Evolutionary conservation across 108 stramenopile genomes (phyloP), one percentile per base, ranked within the genome.

Genomic region (Cyclotella atomus): DNA sequence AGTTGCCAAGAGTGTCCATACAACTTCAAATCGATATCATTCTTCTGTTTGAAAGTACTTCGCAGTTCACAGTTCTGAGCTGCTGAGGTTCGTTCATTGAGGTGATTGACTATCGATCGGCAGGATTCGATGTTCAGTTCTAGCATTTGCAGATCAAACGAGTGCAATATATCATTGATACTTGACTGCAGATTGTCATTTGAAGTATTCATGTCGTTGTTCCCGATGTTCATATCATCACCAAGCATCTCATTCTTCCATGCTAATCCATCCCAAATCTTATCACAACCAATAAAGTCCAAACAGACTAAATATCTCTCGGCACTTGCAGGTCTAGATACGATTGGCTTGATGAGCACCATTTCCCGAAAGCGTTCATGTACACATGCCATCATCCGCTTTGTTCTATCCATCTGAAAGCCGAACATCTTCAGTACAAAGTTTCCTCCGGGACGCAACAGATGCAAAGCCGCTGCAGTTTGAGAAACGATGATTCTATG

Each of bases 351-450:
- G 45, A 85, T 33, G 20, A 87, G 65, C 17, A 73, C 56, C 41
- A 93, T 64, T 12, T 67, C 64, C 10, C 85, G 79, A 80, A 93
- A 95, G 5, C 27, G 24, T 10, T 9, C 30, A 50, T 64, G 68
- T 33, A 73, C 20, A 44, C 53, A 24, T 21, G 69, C 56, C 55
- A 90, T 65, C 34, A 84, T 66, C 17, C 25, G 59, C 70, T 79
- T 71, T 12, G 89, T 87, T 0, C 70, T 20, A 16, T 67, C 45
- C 25, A 82, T 81, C 56, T 87, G 87, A 81, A 79, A 93, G 16
- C 92, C 92, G 84, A 91, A 93, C 84, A 93, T 80, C 74, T 93
- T 93, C 34, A 92, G 6, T 14, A 93, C 80, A 45, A 93, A 71
- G 23, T 66, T 83, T 2, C 92, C 95, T 17, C 87, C 90, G 4